A percentile compares a stretch with the other conserved stretches of the same genome.
Conservation (phyloP, 2,329 filamentous ascomycete genomes). For the Gremmenia infestans region DNA sequence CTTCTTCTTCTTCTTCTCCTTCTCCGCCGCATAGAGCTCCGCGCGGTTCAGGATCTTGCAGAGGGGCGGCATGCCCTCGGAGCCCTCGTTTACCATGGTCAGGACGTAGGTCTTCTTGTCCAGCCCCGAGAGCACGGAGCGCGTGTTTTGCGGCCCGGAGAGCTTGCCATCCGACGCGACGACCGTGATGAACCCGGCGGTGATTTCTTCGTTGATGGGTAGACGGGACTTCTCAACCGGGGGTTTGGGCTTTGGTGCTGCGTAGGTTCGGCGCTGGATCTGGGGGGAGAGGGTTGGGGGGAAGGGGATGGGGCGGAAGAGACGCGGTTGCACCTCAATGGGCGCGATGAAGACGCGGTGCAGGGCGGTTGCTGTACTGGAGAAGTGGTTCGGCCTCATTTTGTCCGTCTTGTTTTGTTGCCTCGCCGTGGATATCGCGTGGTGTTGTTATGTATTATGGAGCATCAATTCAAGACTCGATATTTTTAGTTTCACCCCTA, state of each 20-base stretch:
- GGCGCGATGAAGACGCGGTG: slow-evolving; percentile 42
- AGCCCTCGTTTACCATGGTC: slow-evolving; percentile 40
- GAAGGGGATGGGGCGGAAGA: not conserved
- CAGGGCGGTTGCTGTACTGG: slow-evolving; percentile 42
- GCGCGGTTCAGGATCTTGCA: slow-evolving; percentile 66
- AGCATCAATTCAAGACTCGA: too few species aligned
- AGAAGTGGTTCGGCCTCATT: slow-evolving; percentile 28
- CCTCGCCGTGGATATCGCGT: not conserved
- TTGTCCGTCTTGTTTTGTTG: not conserved
- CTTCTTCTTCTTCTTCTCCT: slow-evolving; percentile 36
- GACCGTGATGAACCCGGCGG: slow-evolving; percentile 37
- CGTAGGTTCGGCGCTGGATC: slow-evolving; percentile 10
- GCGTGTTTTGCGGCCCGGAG: slow-evolving; percentile 28
- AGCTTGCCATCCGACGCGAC: slow-evolving; percentile 36
- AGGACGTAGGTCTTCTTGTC: slow-evolving; percentile 47
- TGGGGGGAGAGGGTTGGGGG: not conserved
- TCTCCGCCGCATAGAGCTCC: slow-evolving; percentile 41
- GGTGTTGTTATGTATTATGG: too few species aligned
- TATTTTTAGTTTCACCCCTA: not conserved
- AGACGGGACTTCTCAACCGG: slow-evolving; percentile 28
- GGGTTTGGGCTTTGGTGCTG: slow-evolving; percentile 2
- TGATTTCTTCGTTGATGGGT: slow-evolving; percentile 45
- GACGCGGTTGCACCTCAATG: slow-evolving; percentile 24
- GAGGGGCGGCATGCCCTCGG: slow-evolving; percentile 44
- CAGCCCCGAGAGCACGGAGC: slow-evolving; percentile 38